Evolutionary conservation across 345 rosid species (phyloP), one percentile per base, ranked within the genome.

Genomic region (Hibiscus trionum): DNA sequence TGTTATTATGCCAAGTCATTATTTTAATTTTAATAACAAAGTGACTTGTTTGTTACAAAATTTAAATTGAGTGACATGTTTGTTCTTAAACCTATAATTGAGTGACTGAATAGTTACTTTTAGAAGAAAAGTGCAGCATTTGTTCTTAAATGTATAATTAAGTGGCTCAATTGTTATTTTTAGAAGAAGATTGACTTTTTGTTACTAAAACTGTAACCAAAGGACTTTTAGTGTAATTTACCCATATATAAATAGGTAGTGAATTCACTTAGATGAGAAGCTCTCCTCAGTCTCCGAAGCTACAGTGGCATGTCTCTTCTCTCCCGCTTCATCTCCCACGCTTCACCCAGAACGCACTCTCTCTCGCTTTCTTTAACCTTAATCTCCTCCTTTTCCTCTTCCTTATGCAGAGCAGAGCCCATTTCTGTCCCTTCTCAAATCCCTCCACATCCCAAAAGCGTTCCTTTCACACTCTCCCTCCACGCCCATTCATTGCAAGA

Each of bases 401-500:
- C 84, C 27, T 31, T 15, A 68, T 86, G 88, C 83, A 74, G 77
- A 68, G 80, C 70, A 64, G 74, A 67, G 50, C 69, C 79, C 63
- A 53, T 82, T 77, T 63, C 90, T 24, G 77, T 82, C 31, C 86
- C 91, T 24, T 62, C 73, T 1, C 77, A 73, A 61, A 7, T 78
- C 68, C 93, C 88, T 76, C 92, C 91, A 2, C 52, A 71, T 53
- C 79, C 97, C 11, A 93, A 87, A 82, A 86, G 79, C 75, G 75
- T 84, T 33, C 92, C 93, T 7, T 84, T 82, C 80, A 31, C 81
- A 0, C 76, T 80, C 80, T 80, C 88, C 6, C 78, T 84, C 26
- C 97, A 87, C 61, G 93, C 91, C 5, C 72, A 71, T 62, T 82
- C 91, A 0, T 80, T 87, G 86, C 86, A 84, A 62, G 98, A 93